Percentiles rank a stretch among this genome's conserved stretches.
These are phyloP conservation scores for Solanum piurae DNA, from an alignment of 257 asterid species.

Conservation along the genomic window DNA sequence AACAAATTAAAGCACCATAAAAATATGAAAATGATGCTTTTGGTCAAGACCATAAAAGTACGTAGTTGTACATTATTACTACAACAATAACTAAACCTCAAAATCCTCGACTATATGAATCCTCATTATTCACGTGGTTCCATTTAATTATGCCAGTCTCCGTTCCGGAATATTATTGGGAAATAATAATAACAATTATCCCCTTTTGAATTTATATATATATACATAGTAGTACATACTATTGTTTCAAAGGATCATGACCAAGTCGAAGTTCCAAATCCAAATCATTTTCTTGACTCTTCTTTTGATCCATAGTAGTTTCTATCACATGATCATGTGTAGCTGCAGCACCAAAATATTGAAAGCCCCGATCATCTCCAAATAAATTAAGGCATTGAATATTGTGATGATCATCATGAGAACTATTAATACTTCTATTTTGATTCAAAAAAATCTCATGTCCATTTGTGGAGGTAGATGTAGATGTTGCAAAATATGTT, in stretches of 20 bases:
- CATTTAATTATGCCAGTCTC: not conserved
- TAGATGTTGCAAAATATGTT: conserved; percentile 8
- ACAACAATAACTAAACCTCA: not conserved
- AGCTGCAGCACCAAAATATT: not conserved
- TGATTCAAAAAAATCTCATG: not conserved
- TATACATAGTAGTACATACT: not conserved
- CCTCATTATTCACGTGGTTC: not conserved
- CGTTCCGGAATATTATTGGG: not conserved
- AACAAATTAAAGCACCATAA: not conserved
- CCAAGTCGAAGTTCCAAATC: conserved; percentile 87
- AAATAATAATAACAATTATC: not conserved
- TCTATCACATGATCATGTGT: not conserved
- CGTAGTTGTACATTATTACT: not conserved
- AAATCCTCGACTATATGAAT: not conserved
- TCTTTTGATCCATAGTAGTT: conserved; percentile 1
- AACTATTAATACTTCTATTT: not conserved
- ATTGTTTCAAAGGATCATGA: not conserved
- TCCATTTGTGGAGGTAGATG: not conserved
- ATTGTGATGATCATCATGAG: not conserved
- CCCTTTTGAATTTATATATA: not conserved
- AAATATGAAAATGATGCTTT: not conserved
- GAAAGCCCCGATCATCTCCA: conserved; percentile 34
- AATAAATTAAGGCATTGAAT: not conserved
- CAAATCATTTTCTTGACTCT: conserved; percentile 33
- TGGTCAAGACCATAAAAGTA: not conserved